These are phyloP conservation scores for Rhodotorula sp. DNA, from an alignment of 1,284 basidiomycete species.

Conservation along the genomic window DNA sequence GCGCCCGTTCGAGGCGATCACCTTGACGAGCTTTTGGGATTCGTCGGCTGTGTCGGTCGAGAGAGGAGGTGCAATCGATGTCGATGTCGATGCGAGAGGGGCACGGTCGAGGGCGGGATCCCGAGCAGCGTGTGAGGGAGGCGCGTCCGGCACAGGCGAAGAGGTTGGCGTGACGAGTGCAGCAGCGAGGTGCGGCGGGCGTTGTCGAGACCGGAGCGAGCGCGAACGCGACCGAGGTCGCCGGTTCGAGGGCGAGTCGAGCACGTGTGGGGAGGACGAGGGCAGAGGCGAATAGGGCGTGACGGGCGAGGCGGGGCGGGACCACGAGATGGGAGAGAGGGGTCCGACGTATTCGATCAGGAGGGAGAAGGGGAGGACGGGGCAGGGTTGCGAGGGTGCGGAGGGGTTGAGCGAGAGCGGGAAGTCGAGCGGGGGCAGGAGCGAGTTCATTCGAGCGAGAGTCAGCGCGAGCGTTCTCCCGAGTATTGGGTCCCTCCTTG, in stretches of 20 bases:
- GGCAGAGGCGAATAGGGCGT: background rate
- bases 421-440: conserved; percentile 28
- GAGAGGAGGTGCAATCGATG: background rate
- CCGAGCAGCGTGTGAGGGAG: background rate
- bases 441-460: background rate
- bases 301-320: conserved; percentile 9
- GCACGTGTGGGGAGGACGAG: background rate
- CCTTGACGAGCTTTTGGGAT: conserved; percentile 90
- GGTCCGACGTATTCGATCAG: conserved; percentile 28
- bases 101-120: background rate
- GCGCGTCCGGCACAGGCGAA: conserved; percentile 2
- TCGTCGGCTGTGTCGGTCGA: conserved; percentile 53
- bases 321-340: conserved; percentile 17
- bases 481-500: background rate
- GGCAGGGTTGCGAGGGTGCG: background rate
- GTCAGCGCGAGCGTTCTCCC: too few species aligned
- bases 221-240: conserved; percentile 23
- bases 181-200: background rate
- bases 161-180: background rate
- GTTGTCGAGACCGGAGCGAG: background rate
- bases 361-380: conserved; percentile 22
- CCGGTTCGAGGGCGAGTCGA: conserved; percentile 2
- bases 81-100: background rate
- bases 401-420: conserved; percentile 28
- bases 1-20: conserved; percentile 93